Base-by-base conservation (phyloP, 495 filamentous ascomycete genomes). In the Neurospora sp. region DNA sequence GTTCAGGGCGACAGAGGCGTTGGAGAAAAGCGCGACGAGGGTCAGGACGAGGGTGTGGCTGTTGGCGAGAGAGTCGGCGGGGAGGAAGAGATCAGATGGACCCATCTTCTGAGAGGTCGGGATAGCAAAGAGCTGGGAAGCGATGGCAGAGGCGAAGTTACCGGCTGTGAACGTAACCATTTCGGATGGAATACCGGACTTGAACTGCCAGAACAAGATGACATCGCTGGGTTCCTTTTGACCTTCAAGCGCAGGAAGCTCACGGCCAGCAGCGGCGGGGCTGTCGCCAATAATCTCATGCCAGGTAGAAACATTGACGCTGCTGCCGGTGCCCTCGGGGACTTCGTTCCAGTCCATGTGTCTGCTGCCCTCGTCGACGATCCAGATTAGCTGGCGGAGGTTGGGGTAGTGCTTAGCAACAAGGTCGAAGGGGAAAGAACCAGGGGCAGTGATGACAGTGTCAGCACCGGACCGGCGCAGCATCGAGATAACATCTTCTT, bases 291-390 rank as follows among this genome's bases (percentile, higher is more conserved):
- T 84, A 69, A 97, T 85, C 46, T 97, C 92, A 75, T 96, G 92
- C 94, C 93, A 98, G 18, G 94, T 94, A 16, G 90, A 88, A 11
- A 97, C 92, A 35, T 91, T 90, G 74, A 95, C 85, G 70, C 85
- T 89, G 54, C 90, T 87, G 38, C 90, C 90, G 48, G 90, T 89
- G 18, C 90, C 90, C 75, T 90, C 88, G 12, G 93, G 93, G 3
- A 94, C 89, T 76, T 93, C 92, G 78, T 94, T 87, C 88, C 89
- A 90, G 82, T 97, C 95, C 87, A 98, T 93, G 78, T 99, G 96
- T 74, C 89, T 88, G 82, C 92, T 98, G 40, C 93, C 93, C 77
- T 92, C 86, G 76, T 98, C 96, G 8, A 96, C 96, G 4, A 98
- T 94, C 93, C 94, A 98, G 73, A 98, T 86, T 16, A 97, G 88